These are phyloP conservation scores for Thalassiosira pacifica DNA, from an alignment of 352 stramenopile species.

Conservation along the genomic window DNA sequence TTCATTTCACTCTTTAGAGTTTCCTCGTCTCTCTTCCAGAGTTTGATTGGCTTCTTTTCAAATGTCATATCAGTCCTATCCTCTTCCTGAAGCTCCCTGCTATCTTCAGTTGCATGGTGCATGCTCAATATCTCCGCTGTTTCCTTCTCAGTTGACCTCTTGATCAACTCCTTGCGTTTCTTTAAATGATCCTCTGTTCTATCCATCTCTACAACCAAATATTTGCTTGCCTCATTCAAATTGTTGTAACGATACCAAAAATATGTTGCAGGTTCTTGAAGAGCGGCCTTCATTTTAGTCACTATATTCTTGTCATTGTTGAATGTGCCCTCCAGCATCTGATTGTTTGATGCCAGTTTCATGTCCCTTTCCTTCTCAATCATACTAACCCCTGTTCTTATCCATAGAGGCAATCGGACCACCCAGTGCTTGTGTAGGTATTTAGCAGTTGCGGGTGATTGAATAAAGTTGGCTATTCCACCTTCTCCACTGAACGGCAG, in stretches of 20 bases:
- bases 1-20: background rate
- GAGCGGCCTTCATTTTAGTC: background rate
- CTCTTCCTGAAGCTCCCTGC: background rate
- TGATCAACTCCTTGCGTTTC: background rate
- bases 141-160: background rate
- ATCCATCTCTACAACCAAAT: background rate
- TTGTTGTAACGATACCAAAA: background rate
- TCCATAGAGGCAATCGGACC: background rate
- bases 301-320: conserved; percentile 2
- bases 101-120: background rate
- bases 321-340: background rate
- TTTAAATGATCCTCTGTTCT: background rate
- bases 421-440: background rate
- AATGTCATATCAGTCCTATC: background rate
- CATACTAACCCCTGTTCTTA: background rate
- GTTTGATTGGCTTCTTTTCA: background rate
- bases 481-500: background rate
- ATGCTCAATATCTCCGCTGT: background rate
- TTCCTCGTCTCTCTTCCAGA: background rate
- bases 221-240: background rate
- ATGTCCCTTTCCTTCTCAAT: no score
- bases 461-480: background rate
- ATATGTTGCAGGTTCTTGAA: background rate
- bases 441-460: background rate
- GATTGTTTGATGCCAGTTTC: background rate